Base-by-base conservation (phyloP, 2,329 filamentous ascomycete species). In the Dactylellina sp. region DNA sequence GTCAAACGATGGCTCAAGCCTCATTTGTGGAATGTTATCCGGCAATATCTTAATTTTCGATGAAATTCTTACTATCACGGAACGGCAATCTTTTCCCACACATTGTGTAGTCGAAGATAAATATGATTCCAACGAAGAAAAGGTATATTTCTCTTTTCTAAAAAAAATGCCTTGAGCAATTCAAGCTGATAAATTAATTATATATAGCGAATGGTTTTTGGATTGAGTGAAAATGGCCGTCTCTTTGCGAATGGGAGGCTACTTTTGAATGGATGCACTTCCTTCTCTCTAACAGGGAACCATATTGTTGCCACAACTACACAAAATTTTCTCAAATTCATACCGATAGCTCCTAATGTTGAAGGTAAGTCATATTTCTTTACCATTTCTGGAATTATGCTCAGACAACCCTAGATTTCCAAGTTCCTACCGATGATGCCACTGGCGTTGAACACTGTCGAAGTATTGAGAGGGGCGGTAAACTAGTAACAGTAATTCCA, bases 221-320 rank as follows among this genome's bases (percentile, higher is more conserved):
- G 92, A 1, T 82, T 97, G 76, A 90, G 92, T 2, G 86, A 87
- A 52, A 90, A 88, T 63, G 95, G 95, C 0, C 85, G 89, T 61
- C 83, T 99, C 0, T 96, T 91, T 79, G 91, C 90, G 42, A 91
- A 93, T 79, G 88, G 89, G 1, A 87, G 86, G 14, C 83, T 91
- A 3, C 83, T 97, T 47, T 87, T 89, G 12, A 92, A 91, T 80
- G 96, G 95, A 78, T 97, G 93, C 81, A 98, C 94, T 0, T 99
- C 95, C 0, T 98, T 97, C 78, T 80, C 93, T 4, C 83, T 93
- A 24, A 97, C 94, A 0, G 84, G 89, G 0, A 87, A 88, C 18
- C 94, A 98, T 83, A 84, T 99, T 12, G 88, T 98, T 68, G 93
- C 94, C 79, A 99, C 95, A 0, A 99, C 95, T 0, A 93, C 89